Base-by-base conservation (phyloP, 495 filamentous ascomycete species). In the Parachaetomium inaequale region DNA sequence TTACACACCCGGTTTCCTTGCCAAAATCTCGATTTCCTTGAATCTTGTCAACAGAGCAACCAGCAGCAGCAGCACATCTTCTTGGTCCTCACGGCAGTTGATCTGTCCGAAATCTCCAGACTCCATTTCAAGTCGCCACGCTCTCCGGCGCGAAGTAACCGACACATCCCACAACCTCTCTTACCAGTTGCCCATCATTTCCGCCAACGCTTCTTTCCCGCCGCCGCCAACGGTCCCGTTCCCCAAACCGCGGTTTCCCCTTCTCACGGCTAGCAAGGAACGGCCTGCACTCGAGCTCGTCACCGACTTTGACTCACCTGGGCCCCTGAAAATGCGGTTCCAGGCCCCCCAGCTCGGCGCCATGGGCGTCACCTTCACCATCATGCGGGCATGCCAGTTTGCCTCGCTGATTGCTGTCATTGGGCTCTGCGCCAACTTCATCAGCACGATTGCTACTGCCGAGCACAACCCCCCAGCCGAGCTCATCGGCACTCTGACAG, bases 361-460 rank as follows among this genome's bases (percentile, higher is more conserved):
- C 67, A 78, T 96, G 50, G 90, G 90, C 64, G 84, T 85, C 55
- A 89, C 85, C 62, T 96, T 95, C 80, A 85, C 86, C 34, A 70
- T 88, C 59, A 82, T 88, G 63, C 85, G 93, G 31, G 78, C 83
- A 26, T 80, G 93, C 61, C 87, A 96, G 72, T 78, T 82, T 51
- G 77, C 86, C 53, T 87, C 82, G 23, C 85, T 98, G 63, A 84
- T 96, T 65, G 80, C 85, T 50, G 85, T 92, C 64, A 88, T 96
- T 68, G 91, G 91, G 55, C 84, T 96, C 63, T 85, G 84, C 1
- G 83, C 90, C 58, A 91, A 91, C 71, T 93, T 96, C 77, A 86
- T 96, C 69, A 83, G 85, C n/a, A 76, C 86, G 31, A 90, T 96
- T 61, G 82, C 92, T n/a, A 66, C 76, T 14, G 79, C 74, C 31